Conservation (phyloP, 2,329 filamentous ascomycete species). For the Microascus cirrosus region DNA sequence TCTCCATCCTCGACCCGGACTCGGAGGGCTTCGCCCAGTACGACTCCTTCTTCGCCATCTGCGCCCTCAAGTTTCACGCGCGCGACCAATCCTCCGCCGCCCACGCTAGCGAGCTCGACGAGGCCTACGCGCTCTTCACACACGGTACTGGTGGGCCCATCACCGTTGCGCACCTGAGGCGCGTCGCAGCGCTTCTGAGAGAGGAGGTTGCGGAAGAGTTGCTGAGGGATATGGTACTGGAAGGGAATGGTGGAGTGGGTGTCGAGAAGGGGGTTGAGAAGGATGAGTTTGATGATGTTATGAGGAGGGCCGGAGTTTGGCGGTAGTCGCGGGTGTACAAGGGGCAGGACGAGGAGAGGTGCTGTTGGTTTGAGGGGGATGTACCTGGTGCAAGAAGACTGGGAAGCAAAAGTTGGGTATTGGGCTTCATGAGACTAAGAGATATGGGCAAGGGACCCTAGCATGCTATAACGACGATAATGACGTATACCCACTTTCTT, state of each 20-base stretch:
- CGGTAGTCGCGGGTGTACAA: constrained; percentile 33
- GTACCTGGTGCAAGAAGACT: not conserved
- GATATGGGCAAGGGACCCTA: not conserved
- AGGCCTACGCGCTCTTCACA: constrained; percentile 75
- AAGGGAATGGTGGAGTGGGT: constrained; percentile 76
- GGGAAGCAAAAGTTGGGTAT: not conserved
- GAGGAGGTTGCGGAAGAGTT: constrained; percentile 77
- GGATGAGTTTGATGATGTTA: constrained; percentile 77
- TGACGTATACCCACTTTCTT: not conserved
- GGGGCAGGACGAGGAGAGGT: not conserved
- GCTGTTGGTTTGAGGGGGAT: not conserved
- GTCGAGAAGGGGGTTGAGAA: constrained; percentile 59
- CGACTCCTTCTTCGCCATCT: constrained; percentile 74
- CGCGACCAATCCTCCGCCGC: constrained; percentile 40
- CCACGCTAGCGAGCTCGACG: constrained; percentile 58
- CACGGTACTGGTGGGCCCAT: constrained; percentile 47
- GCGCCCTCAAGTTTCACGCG: constrained; percentile 71
- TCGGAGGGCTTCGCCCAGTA: constrained; percentile 68
- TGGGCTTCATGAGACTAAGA: not conserved
- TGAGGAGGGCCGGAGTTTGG: constrained; percentile 76
- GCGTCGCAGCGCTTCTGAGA: constrained; percentile 70
- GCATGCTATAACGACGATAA: not conserved
- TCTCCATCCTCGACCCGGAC: constrained; percentile 74
- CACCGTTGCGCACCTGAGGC: constrained; percentile 64
- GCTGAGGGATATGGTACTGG: constrained; percentile 85